A percentile compares a stretch with the other conserved stretches of the same genome.
Evolutionary conservation across 352 stramenopile species (phyloP).

Genomic region (Blastocystis sp.): DNA sequence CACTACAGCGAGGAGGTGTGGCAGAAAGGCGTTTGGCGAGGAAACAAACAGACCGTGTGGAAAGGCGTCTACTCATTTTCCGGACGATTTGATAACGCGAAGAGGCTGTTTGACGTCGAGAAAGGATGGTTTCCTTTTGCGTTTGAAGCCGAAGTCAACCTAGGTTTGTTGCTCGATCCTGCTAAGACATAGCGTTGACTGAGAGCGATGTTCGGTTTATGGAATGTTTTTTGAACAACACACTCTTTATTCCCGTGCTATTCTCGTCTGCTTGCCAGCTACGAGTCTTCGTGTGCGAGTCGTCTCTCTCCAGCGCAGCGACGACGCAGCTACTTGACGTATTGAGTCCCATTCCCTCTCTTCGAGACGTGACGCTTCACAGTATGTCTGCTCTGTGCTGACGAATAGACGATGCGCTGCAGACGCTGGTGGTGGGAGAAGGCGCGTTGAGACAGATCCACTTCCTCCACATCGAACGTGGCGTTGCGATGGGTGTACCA

Average conservation of each 20-base stretch:
- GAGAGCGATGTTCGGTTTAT: not conserved
- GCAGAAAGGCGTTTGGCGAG: not conserved
- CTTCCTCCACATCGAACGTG: not conserved
- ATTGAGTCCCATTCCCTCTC: not conserved
- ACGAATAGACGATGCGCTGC: not conserved
- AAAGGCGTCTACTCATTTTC: not conserved
- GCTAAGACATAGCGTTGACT: not conserved
- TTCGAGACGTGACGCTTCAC: not conserved
- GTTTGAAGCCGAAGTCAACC: not conserved
- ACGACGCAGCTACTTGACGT: not conserved
- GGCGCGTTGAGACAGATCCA: not conserved
- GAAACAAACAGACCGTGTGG: not conserved
- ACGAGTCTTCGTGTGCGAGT: not conserved
- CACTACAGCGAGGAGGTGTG: constrained; percentile 21
- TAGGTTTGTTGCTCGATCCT: not conserved
- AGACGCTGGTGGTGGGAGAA: not conserved
- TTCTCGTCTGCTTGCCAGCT: not conserved
- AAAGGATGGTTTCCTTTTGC: constrained; percentile 6
- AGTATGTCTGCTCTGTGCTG: not conserved
- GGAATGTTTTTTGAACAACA: not conserved
- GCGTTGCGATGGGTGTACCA: not conserved
- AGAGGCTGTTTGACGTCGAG: not conserved
- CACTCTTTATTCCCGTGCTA: not conserved
- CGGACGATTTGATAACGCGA: not conserved
- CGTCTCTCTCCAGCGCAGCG: not conserved